Conservation (phyloP, 202 grass and related monocot genomes). For the Setaria viridis region DNA sequence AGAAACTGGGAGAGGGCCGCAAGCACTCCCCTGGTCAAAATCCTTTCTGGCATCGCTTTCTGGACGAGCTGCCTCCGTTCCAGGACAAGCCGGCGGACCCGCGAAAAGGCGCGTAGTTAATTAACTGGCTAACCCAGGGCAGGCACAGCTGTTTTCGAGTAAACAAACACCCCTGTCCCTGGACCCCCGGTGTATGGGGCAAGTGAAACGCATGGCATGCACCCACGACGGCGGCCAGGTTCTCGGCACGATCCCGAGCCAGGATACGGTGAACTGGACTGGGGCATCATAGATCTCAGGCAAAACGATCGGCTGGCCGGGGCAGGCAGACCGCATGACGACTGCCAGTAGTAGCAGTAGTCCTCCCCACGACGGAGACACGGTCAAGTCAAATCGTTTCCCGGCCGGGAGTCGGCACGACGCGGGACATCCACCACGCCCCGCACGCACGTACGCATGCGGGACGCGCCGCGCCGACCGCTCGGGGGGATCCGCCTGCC, state of each 20-base stretch:
- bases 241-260: slow-evolving; percentile 30
- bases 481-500: background rate
- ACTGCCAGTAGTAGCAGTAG: background rate
- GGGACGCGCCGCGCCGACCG: background rate
- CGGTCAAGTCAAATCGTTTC: background rate
- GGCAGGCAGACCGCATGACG: slow-evolving; percentile 9
- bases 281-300: too few relatives aligned
- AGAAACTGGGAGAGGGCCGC: slow-evolving; percentile 20
- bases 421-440: background rate
- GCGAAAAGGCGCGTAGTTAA: slow-evolving; percentile 1
- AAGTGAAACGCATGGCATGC: slow-evolving; percentile 9
- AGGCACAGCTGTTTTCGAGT: slow-evolving; percentile 44
- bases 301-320: background rate
- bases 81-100: slow-evolving; percentile 41
- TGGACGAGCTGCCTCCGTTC: slow-evolving; percentile 46
- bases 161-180: slow-evolving; percentile 29
- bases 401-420: slow-evolving; percentile 26
- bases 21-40: slow-evolving; percentile 41
- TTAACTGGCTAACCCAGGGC: slow-evolving; percentile 17
- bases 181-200: background rate
- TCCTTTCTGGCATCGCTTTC: slow-evolving; percentile 46
- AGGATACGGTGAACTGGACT: slow-evolving; percentile 27
- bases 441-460: background rate
- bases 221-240: slow-evolving; percentile 39
- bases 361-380: slow-evolving; percentile 37